Evolutionary conservation across 1,139 yeast genomes (phyloP), one percentile per base, ranked within the genome.

Genomic region (Yamadazyma buinensis): DNA sequence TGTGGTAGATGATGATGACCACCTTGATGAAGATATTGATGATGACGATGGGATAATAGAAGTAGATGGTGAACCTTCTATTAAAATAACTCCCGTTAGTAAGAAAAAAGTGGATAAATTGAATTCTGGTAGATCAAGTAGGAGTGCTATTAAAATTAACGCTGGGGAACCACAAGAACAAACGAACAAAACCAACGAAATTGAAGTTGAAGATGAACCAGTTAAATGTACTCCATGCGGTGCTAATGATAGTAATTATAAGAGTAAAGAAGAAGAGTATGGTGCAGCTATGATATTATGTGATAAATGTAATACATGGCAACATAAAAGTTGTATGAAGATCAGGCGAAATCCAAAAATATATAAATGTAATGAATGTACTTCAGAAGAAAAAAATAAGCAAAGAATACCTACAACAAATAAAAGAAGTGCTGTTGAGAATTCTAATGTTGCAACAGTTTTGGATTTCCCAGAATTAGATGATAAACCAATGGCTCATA

Each of bases 271-370:
- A 5, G 88, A 81, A 41, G 65, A 67, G 15, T 68, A 72, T 15
- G 79, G 84, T 6, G 68, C 73, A 24, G 68, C 73, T 23, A 84
- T 85, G 90, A 77, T 84, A 23, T 85, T 83, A 51, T 87, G 96
- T 58, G 95, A 84, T 36, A 51, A 61, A 15, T 87, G 96, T 54
- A 59, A 71, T 35, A 78, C 87, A 10, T 87, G 96, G 96, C 96
- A 87, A 53, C 96, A 87, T 54, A 76, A 80, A 23, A 64, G 59
- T 36, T 87, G 96, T 57, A 74, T 84, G 74, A 48, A 38, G 28
- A 34, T 47, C 7, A 51, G 47, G 32, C 38, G 44, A 8, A 60
- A 65, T 17, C 70, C 72, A 3, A 52, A 61, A 6, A 34, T 44
- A 15, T 66, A 67, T 41, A 40, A 40, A 29, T 67, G 74, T 49